Conservation (phyloP, 257 asterid genomes). For the Lithospermum erythrorhizon region DNA sequence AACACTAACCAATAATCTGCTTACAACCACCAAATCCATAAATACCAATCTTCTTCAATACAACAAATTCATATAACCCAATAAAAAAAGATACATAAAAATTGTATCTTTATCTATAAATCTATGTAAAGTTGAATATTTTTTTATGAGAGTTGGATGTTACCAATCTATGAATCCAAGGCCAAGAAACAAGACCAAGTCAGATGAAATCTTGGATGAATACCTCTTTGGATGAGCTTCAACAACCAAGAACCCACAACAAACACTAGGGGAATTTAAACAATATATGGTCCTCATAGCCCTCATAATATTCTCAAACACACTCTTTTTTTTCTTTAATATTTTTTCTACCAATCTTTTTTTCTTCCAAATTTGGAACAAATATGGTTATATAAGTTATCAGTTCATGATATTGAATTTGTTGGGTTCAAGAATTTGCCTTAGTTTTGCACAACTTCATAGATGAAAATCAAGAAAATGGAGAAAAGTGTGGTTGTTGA, state of each 20-base stretch:
- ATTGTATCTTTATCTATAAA: constrained; percentile 3
- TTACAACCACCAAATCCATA: background rate
- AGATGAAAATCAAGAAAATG: background rate
- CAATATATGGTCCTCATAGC: constrained; percentile 47
- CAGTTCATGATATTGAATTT: background rate
- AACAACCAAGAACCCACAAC: constrained; percentile 72
- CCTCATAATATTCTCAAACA: constrained; percentile 15
- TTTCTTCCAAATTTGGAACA: background rate
- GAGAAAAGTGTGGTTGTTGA: background rate
- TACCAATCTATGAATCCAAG: constrained; percentile 99
- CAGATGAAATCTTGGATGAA: constrained; percentile 90
- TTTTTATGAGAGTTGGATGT: constrained; percentile 5
- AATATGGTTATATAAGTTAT: background rate
- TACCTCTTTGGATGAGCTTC: constrained; percentile 97
- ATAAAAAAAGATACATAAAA: background rate
- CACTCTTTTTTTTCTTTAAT: background rate
- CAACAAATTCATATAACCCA: background rate
- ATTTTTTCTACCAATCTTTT: background rate
- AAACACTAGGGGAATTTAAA: constrained; percentile 35
- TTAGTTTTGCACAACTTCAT: background rate
- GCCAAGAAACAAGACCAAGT: constrained; percentile 91
- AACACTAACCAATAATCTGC: background rate
- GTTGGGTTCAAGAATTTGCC: background rate
- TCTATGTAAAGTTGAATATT: background rate
- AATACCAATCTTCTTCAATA: background rate